These are phyloP conservation scores for Kodamaea nitidulidarum DNA, from an alignment of 805 yeast genomes.

Conservation along the genomic window DNA sequence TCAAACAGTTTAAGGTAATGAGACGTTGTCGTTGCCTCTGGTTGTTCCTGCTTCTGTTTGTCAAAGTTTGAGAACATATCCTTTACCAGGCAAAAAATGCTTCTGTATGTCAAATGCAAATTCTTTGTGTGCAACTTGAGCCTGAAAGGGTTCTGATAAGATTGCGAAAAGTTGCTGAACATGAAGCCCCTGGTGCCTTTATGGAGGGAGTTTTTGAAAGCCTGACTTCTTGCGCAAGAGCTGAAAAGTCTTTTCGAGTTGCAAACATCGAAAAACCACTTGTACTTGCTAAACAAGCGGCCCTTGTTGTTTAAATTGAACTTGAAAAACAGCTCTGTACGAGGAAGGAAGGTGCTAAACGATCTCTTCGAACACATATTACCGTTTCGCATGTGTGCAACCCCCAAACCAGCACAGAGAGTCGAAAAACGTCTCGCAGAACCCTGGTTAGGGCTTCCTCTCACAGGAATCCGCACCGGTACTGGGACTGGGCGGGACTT, in stretches of 20 bases:
- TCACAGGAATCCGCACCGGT: constrained; percentile 35
- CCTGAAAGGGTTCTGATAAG: constrained; percentile 18
- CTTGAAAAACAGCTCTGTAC: constrained; percentile 5
- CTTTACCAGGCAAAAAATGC: constrained; percentile 14
- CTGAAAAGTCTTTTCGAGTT: constrained; percentile 9
- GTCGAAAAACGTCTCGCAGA: constrained; percentile 8
- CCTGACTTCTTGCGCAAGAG: constrained; percentile 4
- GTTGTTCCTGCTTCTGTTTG: not conserved
- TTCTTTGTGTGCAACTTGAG: constrained; percentile 18
- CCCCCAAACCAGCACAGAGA: constrained; percentile 6
- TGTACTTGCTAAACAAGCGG: constrained; percentile 8
- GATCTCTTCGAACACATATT: constrained; percentile 1
- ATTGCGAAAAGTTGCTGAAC: constrained; percentile 22
- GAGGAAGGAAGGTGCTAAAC: constrained; percentile 4
- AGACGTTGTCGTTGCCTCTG: not conserved
- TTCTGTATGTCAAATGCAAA: constrained; percentile 17
- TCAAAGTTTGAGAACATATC: constrained; percentile 4
- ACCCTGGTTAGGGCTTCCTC: constrained; percentile 5
- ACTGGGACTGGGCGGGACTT: constrained; percentile 30
- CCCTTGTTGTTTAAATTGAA: constrained; percentile 10
- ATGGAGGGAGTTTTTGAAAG: constrained; percentile 6
- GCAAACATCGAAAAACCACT: constrained; percentile 14
- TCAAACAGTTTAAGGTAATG: not conserved
- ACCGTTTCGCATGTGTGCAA: not conserved
- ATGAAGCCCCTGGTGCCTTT: constrained; percentile 14